Conservation (phyloP, 768 basidiomycete genomes). For the Trametes cubensis region DNA sequence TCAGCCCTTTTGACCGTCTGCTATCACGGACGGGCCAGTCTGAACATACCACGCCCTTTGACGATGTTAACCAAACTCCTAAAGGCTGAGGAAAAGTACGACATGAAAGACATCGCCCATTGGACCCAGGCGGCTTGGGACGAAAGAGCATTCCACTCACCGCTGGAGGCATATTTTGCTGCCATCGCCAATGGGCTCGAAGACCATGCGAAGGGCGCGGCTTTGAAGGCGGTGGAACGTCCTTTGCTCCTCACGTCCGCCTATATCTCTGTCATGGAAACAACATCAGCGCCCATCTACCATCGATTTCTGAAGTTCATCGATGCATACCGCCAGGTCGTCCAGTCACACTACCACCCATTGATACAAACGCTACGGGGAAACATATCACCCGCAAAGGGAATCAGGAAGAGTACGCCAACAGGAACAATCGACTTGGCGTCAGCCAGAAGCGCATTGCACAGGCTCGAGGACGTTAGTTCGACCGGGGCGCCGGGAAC, state of each 20-base stretch:
- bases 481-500: too few relatives aligned
- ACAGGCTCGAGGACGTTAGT: too few relatives aligned
- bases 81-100: not conserved
- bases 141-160: not conserved
- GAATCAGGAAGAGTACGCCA: too few relatives aligned
- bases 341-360: not conserved
- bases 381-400: too few relatives aligned
- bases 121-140: not conserved
- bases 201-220: constrained; percentile 27
- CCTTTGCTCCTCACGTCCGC: not conserved
- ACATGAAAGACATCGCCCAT: not conserved
- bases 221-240: constrained; percentile 19
- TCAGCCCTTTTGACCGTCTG: not conserved
- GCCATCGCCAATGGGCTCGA: not conserved
- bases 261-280: constrained; percentile 3
- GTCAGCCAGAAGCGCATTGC: too few relatives aligned
- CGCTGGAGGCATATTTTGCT: constrained; percentile 11
- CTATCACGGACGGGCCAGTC: not conserved
- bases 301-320: constrained; percentile 15
- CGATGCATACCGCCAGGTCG: constrained; percentile 49
- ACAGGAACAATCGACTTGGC: too few relatives aligned
- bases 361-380: too few relatives aligned
- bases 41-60: not conserved
- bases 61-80: not conserved
- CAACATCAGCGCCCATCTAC: constrained; percentile 4